Evolutionary conservation across 2,329 filamentous ascomycete species (phyloP), one percentile per base, ranked within the genome.

Genomic region (Septoria petroselini): DNA sequence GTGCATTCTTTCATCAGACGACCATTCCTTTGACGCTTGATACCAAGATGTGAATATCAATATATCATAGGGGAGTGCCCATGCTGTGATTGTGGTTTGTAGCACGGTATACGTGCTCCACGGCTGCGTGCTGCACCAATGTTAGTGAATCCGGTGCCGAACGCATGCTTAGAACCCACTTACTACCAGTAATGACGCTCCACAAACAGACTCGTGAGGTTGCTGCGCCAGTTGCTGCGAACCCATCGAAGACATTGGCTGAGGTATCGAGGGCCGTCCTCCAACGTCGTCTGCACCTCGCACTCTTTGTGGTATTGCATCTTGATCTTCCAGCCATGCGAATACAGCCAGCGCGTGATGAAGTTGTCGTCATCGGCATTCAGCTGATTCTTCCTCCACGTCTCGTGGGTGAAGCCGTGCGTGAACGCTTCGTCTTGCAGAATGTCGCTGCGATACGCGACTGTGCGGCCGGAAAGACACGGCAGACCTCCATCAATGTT

Each of bases 331-430:
- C 89, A 95, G 60, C 85, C 80, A 73, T 95, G 86, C 58, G 83
- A 87, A 60, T 96, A 91, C 64, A 97, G 80, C 91, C 91, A 97
- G 50, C 91, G 84, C 5, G 91, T 96, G 62, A 97, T 88, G 73
- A 96, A 97, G 73, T 97, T 97, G 76, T 97, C 91, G 69, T 97
- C 91, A 70, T 97, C 91, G 19, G 91, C 90, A 66, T 96, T 96
- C 54, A 97, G 79, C 64, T 91, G 91, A 72, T 86, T 95, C 62
- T 85, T 83, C 71, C 79, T 78, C 88, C 88, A 95, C 61, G 85
- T 86, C 73, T 97, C 91, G 48, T 91, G 89, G 59, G 88, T 91
- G 75, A 97, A 96, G 38, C 85, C 88, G 58, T 91, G 81, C 34
- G 90, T 83, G 70, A 97, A 97, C 44, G 86, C 83, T 52, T 86